phyloP scores from a whole-genome alignment of 2,329 filamentous ascomycete species.

The Purpureocillium lavendulum region DNA sequence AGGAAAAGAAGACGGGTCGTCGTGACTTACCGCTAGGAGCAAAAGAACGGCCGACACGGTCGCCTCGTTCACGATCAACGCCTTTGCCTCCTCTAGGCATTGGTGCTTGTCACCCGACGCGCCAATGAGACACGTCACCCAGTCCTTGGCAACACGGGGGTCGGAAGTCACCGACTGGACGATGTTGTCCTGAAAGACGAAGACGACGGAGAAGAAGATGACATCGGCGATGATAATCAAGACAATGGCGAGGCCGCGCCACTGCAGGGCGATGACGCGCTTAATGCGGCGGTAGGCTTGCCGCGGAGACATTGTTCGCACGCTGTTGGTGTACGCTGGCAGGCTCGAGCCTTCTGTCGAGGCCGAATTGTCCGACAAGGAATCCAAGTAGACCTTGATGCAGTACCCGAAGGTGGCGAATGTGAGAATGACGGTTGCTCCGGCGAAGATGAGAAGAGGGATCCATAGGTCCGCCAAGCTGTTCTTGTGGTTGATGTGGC shows the following conservation, averaged over 20 bases:
- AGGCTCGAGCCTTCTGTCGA: conserved; percentile 65
- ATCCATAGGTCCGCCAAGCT: conserved; percentile 85
- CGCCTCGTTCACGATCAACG: conserved; percentile 62
- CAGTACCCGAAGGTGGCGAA: conserved; percentile 85
- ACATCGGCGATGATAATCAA: conserved; percentile 85
- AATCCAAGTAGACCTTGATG: conserved; percentile 86
- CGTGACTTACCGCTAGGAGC: conserved; percentile 63
- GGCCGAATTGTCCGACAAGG: conserved; percentile 63
- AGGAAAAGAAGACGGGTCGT: neutral
- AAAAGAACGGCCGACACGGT: conserved; percentile 77
- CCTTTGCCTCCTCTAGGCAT: conserved; percentile 54
- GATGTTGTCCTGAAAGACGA: conserved; percentile 77
- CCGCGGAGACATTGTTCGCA: conserved; percentile 69
- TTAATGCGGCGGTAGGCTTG: conserved; percentile 83
- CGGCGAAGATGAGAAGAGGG: conserved; percentile 72
- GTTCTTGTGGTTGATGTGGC: conserved; percentile 87
- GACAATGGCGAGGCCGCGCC: conserved; percentile 86
- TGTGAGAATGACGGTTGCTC: conserved; percentile 69
- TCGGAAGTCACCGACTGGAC: conserved; percentile 50
- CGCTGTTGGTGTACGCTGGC: conserved; percentile 62
- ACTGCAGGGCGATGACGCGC: conserved; percentile 84
- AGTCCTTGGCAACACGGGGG: conserved; percentile 46
- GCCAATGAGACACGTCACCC: conserved; percentile 63
- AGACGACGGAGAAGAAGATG: conserved; percentile 87
- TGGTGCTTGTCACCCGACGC: conserved; percentile 47